phyloP scores from a whole-genome alignment of 177 flowering plant species.

The Vitis hybrid region DNA sequence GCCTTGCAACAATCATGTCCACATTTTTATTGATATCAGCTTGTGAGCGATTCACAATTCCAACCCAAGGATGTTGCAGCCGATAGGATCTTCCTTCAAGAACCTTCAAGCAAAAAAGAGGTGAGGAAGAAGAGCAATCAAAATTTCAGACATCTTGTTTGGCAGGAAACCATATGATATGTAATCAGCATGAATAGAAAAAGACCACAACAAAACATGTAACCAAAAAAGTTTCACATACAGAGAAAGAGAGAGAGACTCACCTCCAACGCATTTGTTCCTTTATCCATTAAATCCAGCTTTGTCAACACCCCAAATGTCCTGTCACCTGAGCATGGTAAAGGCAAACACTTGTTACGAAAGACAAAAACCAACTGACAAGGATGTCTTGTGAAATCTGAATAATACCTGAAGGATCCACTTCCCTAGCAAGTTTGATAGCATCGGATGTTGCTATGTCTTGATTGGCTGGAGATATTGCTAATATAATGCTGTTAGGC shows the following conservation, averaged over 20 bases:
- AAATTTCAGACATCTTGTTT: not conserved
- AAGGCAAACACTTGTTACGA: not conserved
- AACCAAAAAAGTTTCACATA: not conserved
- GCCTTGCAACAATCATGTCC: constrained; percentile 57
- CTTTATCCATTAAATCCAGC: constrained; percentile 66
- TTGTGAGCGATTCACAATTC: constrained; percentile 64
- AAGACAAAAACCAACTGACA: not conserved
- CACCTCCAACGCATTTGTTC: constrained; percentile 63
- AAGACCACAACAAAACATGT: too few species aligned
- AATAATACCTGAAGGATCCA: constrained; percentile 61
- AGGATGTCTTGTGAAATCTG: not conserved
- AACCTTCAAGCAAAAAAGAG: constrained; percentile 27
- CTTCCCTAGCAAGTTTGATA: constrained; percentile 68
- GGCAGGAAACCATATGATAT: too few species aligned
- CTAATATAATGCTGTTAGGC: constrained; percentile 75
- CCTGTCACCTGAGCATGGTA: constrained; percentile 40
- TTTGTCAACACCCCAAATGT: constrained; percentile 68
- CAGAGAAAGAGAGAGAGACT: constrained; percentile 14
- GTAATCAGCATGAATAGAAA: too few species aligned
- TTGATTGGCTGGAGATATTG: constrained; percentile 81
- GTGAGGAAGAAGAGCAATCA: not conserved
- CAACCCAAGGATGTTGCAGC: constrained; percentile 66
- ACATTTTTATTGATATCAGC: constrained; percentile 59
- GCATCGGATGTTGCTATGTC: constrained; percentile 88
- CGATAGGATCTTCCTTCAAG: constrained; percentile 63